Percentiles rank a stretch among this genome's conserved stretches.
These are phyloP conservation scores for Mycena galericulata DNA, from an alignment of 768 basidiomycete genomes.

Conservation along the genomic window DNA sequence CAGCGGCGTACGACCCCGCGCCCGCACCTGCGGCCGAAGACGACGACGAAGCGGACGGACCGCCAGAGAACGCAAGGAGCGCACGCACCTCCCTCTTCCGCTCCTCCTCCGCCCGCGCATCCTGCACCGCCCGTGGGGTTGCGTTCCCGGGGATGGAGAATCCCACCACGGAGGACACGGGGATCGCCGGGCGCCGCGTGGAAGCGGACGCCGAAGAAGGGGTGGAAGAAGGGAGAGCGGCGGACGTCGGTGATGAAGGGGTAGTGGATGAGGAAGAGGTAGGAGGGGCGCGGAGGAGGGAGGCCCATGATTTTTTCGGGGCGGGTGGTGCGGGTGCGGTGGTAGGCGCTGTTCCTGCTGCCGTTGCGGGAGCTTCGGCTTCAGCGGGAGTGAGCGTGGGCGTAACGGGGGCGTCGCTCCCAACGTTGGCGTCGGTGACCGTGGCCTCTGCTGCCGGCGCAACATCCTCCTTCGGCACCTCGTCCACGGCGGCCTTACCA, in stretches of 20 bases:
- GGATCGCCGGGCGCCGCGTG: constrained; percentile 52
- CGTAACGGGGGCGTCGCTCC: neutral
- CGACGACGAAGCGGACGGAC: too few species aligned
- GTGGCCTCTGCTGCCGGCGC: too few species aligned
- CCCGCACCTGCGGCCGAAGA: too few species aligned
- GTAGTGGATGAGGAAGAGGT: constrained; percentile 47
- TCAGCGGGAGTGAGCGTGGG: constrained; percentile 14
- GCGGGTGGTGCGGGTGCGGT: constrained; percentile 44
- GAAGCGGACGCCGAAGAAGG: neutral
- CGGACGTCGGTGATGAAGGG: constrained; percentile 31
- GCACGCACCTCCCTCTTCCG: neutral
- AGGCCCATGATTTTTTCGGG: constrained; percentile 82
- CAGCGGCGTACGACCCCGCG: constrained; percentile 19
- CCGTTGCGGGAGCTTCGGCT: neutral
- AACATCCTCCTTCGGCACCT: too few species aligned
- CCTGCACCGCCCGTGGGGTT: neutral
- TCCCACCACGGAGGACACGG: constrained; percentile 78
- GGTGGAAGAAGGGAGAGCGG: neutral
- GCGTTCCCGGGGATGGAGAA: constrained; percentile 72
- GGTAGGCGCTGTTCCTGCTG: constrained; percentile 32
- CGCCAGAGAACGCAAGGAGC: too few species aligned
- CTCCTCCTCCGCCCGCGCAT: neutral
- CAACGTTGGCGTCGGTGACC: too few species aligned
- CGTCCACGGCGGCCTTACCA: too few species aligned
- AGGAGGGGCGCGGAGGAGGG: constrained; percentile 66